phyloP scores from a whole-genome alignment of 371 early-diverging fungal species.

The Rhizomucor pusillus region DNA sequence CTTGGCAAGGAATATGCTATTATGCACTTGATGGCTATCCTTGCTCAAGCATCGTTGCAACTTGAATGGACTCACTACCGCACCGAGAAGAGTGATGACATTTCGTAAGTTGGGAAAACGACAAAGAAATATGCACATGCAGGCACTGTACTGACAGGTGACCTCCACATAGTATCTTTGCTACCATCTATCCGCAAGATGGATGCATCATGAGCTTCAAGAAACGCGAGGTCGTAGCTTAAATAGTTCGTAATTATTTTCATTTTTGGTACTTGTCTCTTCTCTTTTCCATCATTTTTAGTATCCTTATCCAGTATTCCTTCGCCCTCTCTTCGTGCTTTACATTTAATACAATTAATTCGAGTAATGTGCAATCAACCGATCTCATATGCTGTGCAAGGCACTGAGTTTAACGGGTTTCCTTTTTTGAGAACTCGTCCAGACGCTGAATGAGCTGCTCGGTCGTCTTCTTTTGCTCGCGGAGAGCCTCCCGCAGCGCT shows the following conservation, averaged over 20 bases:
- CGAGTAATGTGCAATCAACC: no score
- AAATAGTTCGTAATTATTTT: background rate
- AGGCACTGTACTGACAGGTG: background rate
- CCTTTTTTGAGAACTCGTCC: constrained; percentile 8
- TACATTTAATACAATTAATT: no score
- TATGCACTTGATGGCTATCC: constrained; percentile 35
- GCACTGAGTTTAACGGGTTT: no score
- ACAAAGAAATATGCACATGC: background rate
- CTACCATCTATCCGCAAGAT: constrained; percentile 54
- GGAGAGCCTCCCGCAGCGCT: constrained; percentile 29
- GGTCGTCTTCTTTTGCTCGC: constrained; percentile 30
- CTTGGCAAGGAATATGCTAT: constrained; percentile 46
- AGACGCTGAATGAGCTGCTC: constrained; percentile 28
- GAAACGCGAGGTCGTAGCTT: constrained; percentile 21
- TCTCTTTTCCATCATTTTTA: background rate
- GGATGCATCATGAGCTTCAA: constrained; percentile 51
- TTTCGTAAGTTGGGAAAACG: constrained; percentile 33
- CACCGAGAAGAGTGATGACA: constrained; percentile 46
- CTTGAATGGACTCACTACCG: constrained; percentile 39
- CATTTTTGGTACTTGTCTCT: background rate
- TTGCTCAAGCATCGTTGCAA: constrained; percentile 38
- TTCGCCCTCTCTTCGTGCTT: no score
- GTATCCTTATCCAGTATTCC: background rate
- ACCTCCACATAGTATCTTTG: constrained; percentile 32
- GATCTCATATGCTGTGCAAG: no score